Evolutionary conservation across 2,329 filamentous ascomycete species (phyloP), one percentile per base, ranked within the genome.

Genomic region (Didymella arachidicola): DNA sequence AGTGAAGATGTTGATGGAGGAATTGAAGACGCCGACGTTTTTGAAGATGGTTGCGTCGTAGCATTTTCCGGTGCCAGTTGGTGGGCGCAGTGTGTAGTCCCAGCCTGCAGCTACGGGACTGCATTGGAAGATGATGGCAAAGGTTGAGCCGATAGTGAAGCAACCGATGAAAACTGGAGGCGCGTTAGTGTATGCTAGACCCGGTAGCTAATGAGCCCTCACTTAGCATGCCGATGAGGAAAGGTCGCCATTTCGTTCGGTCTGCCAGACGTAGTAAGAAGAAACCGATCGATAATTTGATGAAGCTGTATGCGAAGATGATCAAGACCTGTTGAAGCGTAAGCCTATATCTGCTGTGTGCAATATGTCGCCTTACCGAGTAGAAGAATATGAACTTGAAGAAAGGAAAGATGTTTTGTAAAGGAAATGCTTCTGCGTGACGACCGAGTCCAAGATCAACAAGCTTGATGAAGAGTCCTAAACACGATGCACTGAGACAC

Each of bases 1-100:
- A 32, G 78, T 79, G 2, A 68, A 60, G 57, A 78, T 77, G 59
- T 77, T 79, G 61, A 79, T 60, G 25, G 71, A 71, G 57, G 78
- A 81, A 68, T 82, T 81, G 65, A 79, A 78, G 36, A 84, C 65
- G 16, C 79, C 81, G 25, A 83, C 77, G n/a, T 74, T 74, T 18
- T 73, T 78, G 67, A 80, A 83, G 1, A 76, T 78, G 78, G n/a
- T 71, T 69, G 8, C 74, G 73, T 47, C 45, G 32, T 67, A 68
- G 62, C 69, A 72, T 44, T 66, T 66, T 8, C 64, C 68, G 16
- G 51, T 58, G 32, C 66, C 63, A 1, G 19, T 62, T 8, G 68
- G 69, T 32, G 69, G 69, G 32, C 63, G 62, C 26, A 71, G n/a
- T 1, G 38, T 56, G 48, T 51, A 63, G 57, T 82, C 73, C 80